Percentiles rank a stretch among this genome's conserved stretches.
Evolutionary conservation across 2,329 filamentous ascomycete genomes (phyloP).

Genomic region (Pyrenophora tritici-repentis): DNA sequence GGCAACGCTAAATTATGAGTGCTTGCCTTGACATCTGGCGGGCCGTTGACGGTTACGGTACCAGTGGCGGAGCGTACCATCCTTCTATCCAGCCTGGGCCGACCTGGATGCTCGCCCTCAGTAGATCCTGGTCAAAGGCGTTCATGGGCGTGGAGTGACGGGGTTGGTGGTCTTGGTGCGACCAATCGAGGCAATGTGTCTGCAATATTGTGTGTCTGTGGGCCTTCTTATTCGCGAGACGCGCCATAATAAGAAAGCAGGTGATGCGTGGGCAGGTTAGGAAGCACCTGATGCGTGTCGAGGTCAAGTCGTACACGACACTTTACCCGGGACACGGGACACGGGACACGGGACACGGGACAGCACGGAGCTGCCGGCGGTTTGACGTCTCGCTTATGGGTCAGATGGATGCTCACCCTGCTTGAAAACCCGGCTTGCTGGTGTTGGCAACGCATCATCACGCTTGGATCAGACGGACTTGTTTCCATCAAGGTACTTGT

Average conservation of each 20-base stretch:
- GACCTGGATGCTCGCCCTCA: conserved; percentile 10
- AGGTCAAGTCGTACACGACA: conserved; percentile 19
- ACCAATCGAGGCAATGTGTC: conserved; percentile 28
- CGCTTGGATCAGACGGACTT: too few relatives aligned
- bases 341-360: too few relatives aligned
- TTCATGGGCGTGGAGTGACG: conserved; percentile 16
- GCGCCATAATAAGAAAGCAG: conserved; percentile 5
- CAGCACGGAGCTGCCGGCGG: conserved; percentile 29
- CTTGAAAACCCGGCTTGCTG: background rate
- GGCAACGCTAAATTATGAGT: conserved; percentile 19
- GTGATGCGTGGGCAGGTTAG: conserved; percentile 19
- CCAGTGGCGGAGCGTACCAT: conserved; percentile 20
- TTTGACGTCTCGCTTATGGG: conserved; percentile 24
- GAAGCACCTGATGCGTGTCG: conserved; percentile 18
- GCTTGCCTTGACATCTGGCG: conserved; percentile 13
- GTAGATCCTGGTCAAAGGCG: conserved; percentile 15
- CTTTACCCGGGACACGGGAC: conserved; percentile 42
- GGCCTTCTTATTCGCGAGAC: conserved; percentile 25
- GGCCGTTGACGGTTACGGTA: conserved; percentile 12
- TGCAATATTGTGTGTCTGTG: conserved; percentile 7
- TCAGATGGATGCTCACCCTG: conserved; percentile 19
- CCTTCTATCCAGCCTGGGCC: conserved; percentile 15
- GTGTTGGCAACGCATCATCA: too few relatives aligned
- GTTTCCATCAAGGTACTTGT: too few relatives aligned
- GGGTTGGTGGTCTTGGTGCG: conserved; percentile 25